These are phyloP conservation scores for Ambrosia hybrid DNA, from an alignment of 140 eudicot genomes.

Conservation along the genomic window DNA sequence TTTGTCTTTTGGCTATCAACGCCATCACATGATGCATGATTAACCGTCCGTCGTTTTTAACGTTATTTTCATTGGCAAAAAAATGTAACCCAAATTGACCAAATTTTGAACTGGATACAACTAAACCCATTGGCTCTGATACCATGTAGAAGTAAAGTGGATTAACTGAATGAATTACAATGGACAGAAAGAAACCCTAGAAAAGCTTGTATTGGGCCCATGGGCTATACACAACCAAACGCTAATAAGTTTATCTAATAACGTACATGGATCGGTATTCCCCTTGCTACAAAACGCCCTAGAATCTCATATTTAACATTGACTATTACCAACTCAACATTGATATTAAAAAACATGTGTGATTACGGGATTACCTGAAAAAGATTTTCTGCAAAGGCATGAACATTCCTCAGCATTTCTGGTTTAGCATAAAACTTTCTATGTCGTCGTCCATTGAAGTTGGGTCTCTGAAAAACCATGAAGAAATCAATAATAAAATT, in stretches of 20 bases:
- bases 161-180: no score
- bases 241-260: no score
- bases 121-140: no score
- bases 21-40: no score
- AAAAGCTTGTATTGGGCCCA: no score
- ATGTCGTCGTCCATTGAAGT: conserved; percentile 44
- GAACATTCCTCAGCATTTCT: conserved; percentile 53
- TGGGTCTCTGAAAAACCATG: conserved; percentile 49
- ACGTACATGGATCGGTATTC: not conserved
- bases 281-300: conserved; percentile 6
- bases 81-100: not conserved
- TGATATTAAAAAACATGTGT: not conserved
- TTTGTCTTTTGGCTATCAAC: no score
- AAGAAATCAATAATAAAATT: conserved; percentile 17
- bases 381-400: conserved; percentile 58
- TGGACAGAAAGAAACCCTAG: no score
- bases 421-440: conserved; percentile 46
- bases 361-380: conserved; percentile 47
- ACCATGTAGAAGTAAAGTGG: no score
- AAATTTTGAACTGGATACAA: not conserved
- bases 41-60: no score
- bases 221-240: no score
- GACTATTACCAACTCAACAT: not conserved
- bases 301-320: not conserved
- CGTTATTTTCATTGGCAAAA: no score